Evolutionary conservation across 331 rosid species (phyloP).

Genomic region (Malus hybrid): DNA sequence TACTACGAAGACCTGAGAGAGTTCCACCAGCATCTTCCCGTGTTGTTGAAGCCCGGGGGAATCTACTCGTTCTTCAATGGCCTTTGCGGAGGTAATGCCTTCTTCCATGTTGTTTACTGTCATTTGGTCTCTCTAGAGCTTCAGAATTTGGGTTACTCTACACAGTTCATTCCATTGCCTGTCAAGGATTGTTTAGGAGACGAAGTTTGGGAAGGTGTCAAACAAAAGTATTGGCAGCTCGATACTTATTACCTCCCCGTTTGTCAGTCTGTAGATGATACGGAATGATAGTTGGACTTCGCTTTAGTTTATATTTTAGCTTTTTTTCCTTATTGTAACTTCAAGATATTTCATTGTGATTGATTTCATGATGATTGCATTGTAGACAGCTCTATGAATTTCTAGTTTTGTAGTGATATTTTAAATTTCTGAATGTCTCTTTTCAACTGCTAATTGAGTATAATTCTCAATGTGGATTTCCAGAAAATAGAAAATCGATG

Average conservation of each 20-base stretch:
- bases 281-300: slow-evolving; percentile 28
- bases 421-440: background rate
- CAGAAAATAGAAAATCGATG: background rate
- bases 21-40: slow-evolving; percentile 85
- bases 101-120: slow-evolving; percentile 93
- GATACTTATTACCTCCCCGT: slow-evolving; percentile 92
- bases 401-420: slow-evolving; percentile 2
- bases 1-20: slow-evolving; percentile 85
- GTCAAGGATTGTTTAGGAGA: slow-evolving; percentile 86
- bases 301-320: background rate
- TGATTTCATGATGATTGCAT: background rate
- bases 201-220: slow-evolving; percentile 87
- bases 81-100: slow-evolving; percentile 87
- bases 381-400: background rate
- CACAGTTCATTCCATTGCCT: slow-evolving; percentile 83
- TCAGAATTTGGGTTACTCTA: slow-evolving; percentile 82
- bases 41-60: slow-evolving; percentile 71
- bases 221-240: slow-evolving; percentile 95
- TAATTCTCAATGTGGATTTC: background rate
- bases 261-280: slow-evolving; percentile 55
- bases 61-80: slow-evolving; percentile 92
- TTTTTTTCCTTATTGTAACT: background rate
- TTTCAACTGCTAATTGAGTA: background rate
- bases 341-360: background rate
- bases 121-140: slow-evolving; percentile 81